These are phyloP conservation scores for Pterocarpus santalinus DNA, from an alignment of 306 rosid species.

Conservation along the genomic window DNA sequence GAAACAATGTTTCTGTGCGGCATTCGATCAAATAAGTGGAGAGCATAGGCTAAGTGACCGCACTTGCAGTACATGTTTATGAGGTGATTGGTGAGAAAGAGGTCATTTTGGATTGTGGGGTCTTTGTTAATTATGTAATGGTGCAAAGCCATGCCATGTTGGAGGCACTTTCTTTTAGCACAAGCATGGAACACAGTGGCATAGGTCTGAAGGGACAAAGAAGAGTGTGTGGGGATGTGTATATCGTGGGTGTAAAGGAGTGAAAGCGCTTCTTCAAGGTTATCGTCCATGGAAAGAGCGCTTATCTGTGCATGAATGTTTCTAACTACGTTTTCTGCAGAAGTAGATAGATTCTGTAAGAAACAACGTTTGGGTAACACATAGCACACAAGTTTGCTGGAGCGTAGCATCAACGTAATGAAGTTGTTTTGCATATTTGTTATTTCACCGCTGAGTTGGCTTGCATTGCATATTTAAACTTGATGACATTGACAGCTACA, in stretches of 20 bases:
- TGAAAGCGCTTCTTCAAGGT: slow-evolving; percentile 64
- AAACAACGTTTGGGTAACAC: slow-evolving; percentile 36
- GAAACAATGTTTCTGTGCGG: slow-evolving; percentile 71
- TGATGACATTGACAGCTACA: neutral
- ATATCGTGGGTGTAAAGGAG: slow-evolving; percentile 56
- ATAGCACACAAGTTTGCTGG: slow-evolving; percentile 19
- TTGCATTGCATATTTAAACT: neutral
- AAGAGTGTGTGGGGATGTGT: slow-evolving; percentile 24
- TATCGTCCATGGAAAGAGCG: slow-evolving; percentile 60
- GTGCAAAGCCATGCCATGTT: slow-evolving; percentile 74
- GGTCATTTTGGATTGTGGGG: slow-evolving; percentile 52
- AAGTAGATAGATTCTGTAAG: slow-evolving; percentile 38
- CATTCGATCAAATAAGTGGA: slow-evolving; percentile 72
- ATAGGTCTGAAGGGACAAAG: slow-evolving; percentile 64
- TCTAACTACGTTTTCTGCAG: slow-evolving; percentile 36
- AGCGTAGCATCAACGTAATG: slow-evolving; percentile 44
- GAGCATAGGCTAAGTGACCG: slow-evolving; percentile 62
- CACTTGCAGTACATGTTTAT: slow-evolving; percentile 82
- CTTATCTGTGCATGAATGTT: slow-evolving; percentile 46
- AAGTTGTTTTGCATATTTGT: slow-evolving; percentile 15
- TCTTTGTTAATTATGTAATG: slow-evolving; percentile 59
- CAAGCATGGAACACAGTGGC: slow-evolving; percentile 79
- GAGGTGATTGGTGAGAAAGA: slow-evolving; percentile 76
- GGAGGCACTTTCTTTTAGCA: slow-evolving; percentile 63
- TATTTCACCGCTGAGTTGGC: neutral